Base-by-base conservation (phyloP, 2,329 filamentous ascomycete species). In the Colletotrichum costaricense region DNA sequence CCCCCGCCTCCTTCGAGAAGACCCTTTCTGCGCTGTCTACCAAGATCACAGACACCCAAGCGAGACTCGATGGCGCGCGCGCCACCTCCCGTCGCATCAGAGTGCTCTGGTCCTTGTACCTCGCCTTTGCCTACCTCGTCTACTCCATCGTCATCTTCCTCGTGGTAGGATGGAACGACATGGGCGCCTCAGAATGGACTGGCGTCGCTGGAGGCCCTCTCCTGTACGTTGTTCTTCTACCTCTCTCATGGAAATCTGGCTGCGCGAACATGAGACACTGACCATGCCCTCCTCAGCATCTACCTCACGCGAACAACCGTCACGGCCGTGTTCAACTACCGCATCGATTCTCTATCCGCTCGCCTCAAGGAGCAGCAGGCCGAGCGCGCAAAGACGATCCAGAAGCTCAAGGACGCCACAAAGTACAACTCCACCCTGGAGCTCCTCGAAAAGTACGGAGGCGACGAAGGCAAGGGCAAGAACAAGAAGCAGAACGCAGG, bases 401-500 rank as follows among this genome's bases (percentile, higher is more conserved):
- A 97, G 81, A 95, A 95, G 83, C 90, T 99, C 75, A 99, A 99
- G 84, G 92, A 93, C 72, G 95, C 95, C 30, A 99, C 97, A 42
- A 98, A 94, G 82, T 99, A 98, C 85, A 94, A 98, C 83, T 97
- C 95, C 38, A 99, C 97, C 1, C 91, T 97, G 79, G 92, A 98
- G 80, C 84, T 99, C 73, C 89, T 99, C 12, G 94, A 98, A 79
- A 99, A 98, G 79, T 99, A 99, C 81, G 95, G 95, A 46, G 93
- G 91, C 11, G 86, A 87, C 24, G 90, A 92, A 74, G 84, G 87
- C 78, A 84, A 86, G 79, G 81, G 77, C 69, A 82, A 80, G 75
- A 65, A 71, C 11, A 81, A 78, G 71, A 79, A 80, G 59, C 78
- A 79, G 16, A 75, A 68, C 2, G 75, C 75, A 5, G 74, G 65